Conservation (phyloP, 306 rosid species). For the Myrica gale region DNA sequence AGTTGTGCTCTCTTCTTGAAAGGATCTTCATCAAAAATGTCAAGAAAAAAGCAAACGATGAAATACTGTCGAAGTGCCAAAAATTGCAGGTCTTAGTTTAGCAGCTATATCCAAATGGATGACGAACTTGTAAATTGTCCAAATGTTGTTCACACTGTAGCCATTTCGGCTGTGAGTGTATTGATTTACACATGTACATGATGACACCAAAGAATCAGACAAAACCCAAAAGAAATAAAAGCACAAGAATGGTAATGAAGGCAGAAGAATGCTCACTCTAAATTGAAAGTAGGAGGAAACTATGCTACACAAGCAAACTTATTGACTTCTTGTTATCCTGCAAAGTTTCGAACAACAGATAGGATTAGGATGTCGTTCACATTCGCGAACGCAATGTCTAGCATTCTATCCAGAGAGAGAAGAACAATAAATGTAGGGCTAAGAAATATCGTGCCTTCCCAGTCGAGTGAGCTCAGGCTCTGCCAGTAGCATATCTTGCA, state of each 20-base stretch:
- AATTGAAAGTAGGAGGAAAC: constrained; percentile 17
- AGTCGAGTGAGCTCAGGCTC: constrained; percentile 85
- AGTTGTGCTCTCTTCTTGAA: too few species aligned
- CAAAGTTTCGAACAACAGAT: constrained; percentile 27
- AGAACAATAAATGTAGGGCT: neutral
- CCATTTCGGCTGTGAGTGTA: neutral
- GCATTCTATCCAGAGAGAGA: neutral
- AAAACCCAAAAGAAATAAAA: neutral
- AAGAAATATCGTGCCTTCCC: constrained; percentile 63
- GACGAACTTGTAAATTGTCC: neutral
- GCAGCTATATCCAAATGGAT: neutral
- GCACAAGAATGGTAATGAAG: neutral
- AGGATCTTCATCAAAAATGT: neutral
- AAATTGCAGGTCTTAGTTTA: neutral
- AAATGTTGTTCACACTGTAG: neutral
- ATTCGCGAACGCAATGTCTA: neutral
- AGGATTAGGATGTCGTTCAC: constrained; percentile 1
- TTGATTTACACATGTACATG: neutral
- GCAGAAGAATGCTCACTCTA: constrained; percentile 5
- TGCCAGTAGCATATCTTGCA: constrained; percentile 78
- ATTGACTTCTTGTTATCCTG: constrained; percentile 75
- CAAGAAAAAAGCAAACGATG: neutral
- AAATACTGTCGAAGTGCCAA: neutral
- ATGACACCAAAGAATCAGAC: neutral
- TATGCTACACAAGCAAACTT: constrained; percentile 25